Conservation (phyloP, 208 protist species). For the Leishmania tropica region DNA sequence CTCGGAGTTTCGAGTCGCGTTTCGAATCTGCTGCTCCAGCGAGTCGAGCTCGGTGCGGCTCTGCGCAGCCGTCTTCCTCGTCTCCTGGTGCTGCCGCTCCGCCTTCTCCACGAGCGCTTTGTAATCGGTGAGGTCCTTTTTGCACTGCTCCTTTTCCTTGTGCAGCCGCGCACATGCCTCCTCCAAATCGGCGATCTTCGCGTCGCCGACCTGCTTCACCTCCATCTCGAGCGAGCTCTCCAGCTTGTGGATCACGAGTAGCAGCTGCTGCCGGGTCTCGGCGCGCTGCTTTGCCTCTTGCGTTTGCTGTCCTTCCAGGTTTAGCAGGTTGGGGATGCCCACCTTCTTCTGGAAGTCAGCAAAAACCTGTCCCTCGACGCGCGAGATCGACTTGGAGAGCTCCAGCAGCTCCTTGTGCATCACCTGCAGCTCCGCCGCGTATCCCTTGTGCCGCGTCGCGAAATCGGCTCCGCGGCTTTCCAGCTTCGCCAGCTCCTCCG, state of each 20-base stretch:
- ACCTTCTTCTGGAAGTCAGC: constrained; percentile 87
- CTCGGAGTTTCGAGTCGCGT: constrained; percentile 52
- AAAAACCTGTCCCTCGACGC: constrained; percentile 89
- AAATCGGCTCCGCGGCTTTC: constrained; percentile 18
- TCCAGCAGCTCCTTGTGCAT: constrained; percentile 59
- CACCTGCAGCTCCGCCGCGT: constrained; percentile 39
- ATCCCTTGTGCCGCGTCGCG: constrained; percentile 15
- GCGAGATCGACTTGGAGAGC: constrained; percentile 55
- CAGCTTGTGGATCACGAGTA: constrained; percentile 75
- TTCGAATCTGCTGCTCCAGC: constrained; percentile 69
- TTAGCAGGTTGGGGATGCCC: constrained; percentile 85
- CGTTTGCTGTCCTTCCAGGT: constrained; percentile 83
- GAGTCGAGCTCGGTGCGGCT: constrained; percentile 50
- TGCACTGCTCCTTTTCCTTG: constrained; percentile 59
- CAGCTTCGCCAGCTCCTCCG: constrained; percentile 32
- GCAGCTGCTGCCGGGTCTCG: constrained; percentile 72
- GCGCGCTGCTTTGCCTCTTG: constrained; percentile 54
- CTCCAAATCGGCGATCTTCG: constrained; percentile 42
- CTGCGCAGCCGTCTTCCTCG: constrained; percentile 39
- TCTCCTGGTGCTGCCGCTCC: constrained; percentile 47
- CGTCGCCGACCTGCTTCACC: constrained; percentile 51
- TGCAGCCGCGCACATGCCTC: constrained; percentile 40
- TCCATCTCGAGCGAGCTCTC: constrained; percentile 79
- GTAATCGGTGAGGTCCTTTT: constrained; percentile 63
- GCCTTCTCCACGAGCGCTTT: constrained; percentile 51